Evolutionary conservation across 371 early-diverging fungal genomes (phyloP), one percentile per base, ranked within the genome.

Genomic region (Mucor racemosus): DNA sequence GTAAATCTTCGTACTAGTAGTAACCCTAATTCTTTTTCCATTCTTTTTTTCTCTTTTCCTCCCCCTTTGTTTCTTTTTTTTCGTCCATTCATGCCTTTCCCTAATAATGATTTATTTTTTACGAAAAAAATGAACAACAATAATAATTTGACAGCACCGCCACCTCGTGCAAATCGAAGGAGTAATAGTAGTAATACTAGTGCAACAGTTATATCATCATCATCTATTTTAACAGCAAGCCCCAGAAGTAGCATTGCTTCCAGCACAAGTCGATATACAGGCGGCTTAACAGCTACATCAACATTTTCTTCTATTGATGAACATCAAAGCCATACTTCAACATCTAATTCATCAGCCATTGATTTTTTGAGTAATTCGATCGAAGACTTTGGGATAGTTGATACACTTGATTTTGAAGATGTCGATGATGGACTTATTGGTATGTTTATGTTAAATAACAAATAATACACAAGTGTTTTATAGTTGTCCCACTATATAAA

Each of bases 361-460:
- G 66, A 60, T 8, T 60, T 60, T 60, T n/a, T 60, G n/a, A 60
- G 40, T 15, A 31, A 66, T 4, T 54, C 60, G 0, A 38, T 61
- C 0, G 67, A 67, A 11, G 60, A 66, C 3, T 67, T 61, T 61
- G 67, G 40, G 6, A 46, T 61, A 3, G 6, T 61, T 21, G 67
- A 67, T 15, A 55, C 34, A 0, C 44, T 66, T 11, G 62, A 67
- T 17, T 71, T 60, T 42, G 72, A 71, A 34, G 72, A 71, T 60
- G 21, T 71, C 2, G 67, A 72, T 62, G 72, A 71, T 17, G 74
- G 65, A n/a, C 35, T 77, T 13, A 66, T 77, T 13, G 77, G 77
- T 73, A 70, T 26, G 40, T 11, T 11, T 54, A 21, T 60, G n/a
- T 26, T 10, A 11, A 9, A 31, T 34, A 35, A 55, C 14, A 15